phyloP scores from a whole-genome alignment of 148 eudicot genomes.

The Amaranthus cruentus region DNA sequence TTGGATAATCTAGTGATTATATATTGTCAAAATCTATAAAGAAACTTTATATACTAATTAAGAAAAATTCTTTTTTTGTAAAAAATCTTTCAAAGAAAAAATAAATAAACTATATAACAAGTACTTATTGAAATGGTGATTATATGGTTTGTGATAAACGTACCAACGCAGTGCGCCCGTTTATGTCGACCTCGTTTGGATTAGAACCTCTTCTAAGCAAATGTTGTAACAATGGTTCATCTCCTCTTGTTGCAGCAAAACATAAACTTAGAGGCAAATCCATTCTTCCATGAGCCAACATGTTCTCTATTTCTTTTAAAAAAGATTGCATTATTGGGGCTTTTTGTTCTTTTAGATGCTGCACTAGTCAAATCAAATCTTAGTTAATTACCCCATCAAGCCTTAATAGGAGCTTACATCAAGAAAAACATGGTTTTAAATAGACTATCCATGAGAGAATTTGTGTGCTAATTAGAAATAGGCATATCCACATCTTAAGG shows the following conservation, averaged over 20 bases:
- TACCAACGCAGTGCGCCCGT: conserved; percentile 66
- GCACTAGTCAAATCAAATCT: conserved; percentile 5
- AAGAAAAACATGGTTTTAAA: too few relatives aligned
- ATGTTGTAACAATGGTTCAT: conserved; percentile 55
- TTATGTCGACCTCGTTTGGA: conserved; percentile 55
- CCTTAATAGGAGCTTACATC: too few relatives aligned
- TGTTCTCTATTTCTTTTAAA: conserved; percentile 46
- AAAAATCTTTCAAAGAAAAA: too few relatives aligned
- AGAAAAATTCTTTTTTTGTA: too few relatives aligned
- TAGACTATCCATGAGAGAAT: too few relatives aligned
- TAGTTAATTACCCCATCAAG: too few relatives aligned
- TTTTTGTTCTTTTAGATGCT: conserved; percentile 51
- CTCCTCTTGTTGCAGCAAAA: conserved; percentile 65
- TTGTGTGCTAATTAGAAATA: too few relatives aligned
- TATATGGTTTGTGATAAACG: not conserved
- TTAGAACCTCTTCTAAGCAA: conserved; percentile 56
- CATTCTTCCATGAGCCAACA: conserved; percentile 62
- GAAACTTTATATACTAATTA: too few relatives aligned
- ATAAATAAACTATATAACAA: not conserved
- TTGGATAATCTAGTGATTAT: not conserved
- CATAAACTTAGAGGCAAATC: conserved; percentile 73
- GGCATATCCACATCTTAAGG: too few relatives aligned
- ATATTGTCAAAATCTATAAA: too few relatives aligned
- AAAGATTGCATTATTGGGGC: conserved; percentile 43
- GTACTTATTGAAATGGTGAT: not conserved